Base-by-base conservation (phyloP, 2,329 filamentous ascomycete genomes). In the Tetracladium maxilliforme region DNA sequence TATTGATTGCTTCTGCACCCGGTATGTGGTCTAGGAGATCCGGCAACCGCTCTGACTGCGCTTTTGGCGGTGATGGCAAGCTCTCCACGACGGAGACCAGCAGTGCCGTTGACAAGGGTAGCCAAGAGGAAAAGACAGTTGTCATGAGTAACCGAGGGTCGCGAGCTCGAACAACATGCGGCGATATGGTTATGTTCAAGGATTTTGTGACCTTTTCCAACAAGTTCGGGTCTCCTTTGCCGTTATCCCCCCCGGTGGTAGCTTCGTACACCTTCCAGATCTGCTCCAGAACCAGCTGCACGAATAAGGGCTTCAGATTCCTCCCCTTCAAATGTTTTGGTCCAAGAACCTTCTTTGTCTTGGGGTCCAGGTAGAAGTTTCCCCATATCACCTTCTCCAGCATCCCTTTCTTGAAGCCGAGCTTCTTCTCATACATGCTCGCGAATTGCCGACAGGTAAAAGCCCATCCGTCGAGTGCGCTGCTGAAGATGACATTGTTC, bases 401-500 rank as follows among this genome's bases (percentile, higher is more conserved):
- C 1, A 81, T 54, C 14, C 71, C 72, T 23, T 86, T 69, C 52
- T 93, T 95, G 50, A 95, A 92, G 10, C 90, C 87, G 6, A 98
- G 66, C 49, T 98, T 98, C 59, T 86, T 92, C 52, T 95, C 87
- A 44, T 95, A 98, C 15, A 95, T 58, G 19, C 70, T 70, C 11
- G 90, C 86, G 46, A 98, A 98, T 42, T 98, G 90, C 25, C 84
- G 71, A 24, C 93, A 76, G 0, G 90, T 98, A 42, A 98, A 98
- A 4, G 90, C 90, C 90, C 90, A 98, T n/a, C 90, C 90, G 45
- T 98, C 90, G 29, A 93, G 78, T 31, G 90, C 90, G 47, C 87
- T 95, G 56, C 83, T 84, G 49, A 98, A 98, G 35, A 98, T 95
- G 48, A 98, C 90, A 44, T 98, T 98, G 50, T 94, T 94, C 52